Conservation (phyloP, 768 basidiomycete species). For the Lactarius sanguifluus region DNA sequence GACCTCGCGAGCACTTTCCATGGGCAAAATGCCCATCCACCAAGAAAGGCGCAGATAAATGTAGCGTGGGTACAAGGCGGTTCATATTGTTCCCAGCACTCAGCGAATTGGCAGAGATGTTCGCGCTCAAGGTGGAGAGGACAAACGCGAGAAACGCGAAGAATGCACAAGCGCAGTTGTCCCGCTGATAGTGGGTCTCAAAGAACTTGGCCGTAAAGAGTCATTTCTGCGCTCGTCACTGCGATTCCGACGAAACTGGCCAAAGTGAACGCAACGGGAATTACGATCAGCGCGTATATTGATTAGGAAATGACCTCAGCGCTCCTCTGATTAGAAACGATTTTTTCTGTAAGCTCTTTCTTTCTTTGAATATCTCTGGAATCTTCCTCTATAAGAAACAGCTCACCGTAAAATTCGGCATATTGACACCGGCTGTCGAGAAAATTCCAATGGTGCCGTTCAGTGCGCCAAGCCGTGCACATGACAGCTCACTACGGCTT, state of each 20-base stretch:
- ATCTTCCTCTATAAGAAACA: neutral
- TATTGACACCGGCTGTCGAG: conserved; percentile 71
- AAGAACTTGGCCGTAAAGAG: conserved; percentile 61
- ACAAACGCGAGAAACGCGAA: conserved; percentile 75
- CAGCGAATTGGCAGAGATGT: conserved; percentile 74
- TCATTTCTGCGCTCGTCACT: conserved; percentile 72
- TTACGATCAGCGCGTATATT: conserved; percentile 71
- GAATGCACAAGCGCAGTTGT: conserved; percentile 83
- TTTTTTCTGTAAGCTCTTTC: conserved; percentile 48
- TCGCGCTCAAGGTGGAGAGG: conserved; percentile 66
- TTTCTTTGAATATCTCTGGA: conserved; percentile 68
- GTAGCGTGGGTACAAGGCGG: conserved; percentile 67
- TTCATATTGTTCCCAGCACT: conserved; percentile 84
- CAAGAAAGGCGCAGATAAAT: conserved; percentile 80
- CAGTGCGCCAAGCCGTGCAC: conserved; percentile 76
- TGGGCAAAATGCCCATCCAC: conserved; percentile 82
- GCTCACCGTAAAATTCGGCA: conserved; percentile 76
- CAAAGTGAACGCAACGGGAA: conserved; percentile 74
- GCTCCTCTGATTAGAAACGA: neutral
- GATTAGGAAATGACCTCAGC: conserved; percentile 40
- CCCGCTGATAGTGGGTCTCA: conserved; percentile 86
- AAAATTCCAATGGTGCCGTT: conserved; percentile 78
- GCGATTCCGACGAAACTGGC: conserved; percentile 79
- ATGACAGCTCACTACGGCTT: conserved; percentile 53
- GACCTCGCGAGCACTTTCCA: conserved; percentile 75